These are phyloP conservation scores for Helicocarpus griseus DNA, from an alignment of 2,329 filamentous ascomycete species.

Conservation along the genomic window DNA sequence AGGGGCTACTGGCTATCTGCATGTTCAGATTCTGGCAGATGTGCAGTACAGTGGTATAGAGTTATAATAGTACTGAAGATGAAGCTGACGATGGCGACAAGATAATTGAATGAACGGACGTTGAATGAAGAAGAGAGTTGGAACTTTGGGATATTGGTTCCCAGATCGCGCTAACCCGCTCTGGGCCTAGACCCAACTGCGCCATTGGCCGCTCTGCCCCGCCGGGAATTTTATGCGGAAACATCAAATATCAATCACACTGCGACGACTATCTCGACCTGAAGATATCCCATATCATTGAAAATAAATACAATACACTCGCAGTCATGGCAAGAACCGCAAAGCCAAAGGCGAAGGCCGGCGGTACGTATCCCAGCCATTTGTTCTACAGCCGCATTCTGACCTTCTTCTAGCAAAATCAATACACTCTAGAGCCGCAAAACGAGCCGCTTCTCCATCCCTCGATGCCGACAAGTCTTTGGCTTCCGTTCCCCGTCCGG, in stretches of 20 bases:
- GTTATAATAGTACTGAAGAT: not conserved
- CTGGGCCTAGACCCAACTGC: not conserved
- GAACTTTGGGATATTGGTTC: not conserved
- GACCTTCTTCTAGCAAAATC: slow-evolving; percentile 36
- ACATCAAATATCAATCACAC: not conserved
- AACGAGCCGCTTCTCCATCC: slow-evolving; percentile 47
- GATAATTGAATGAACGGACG: too few species aligned
- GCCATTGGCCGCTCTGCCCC: not conserved
- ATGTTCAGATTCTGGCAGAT: not conserved
- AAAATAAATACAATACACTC: not conserved
- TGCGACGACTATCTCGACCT: too few species aligned
- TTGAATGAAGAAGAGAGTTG: not conserved
- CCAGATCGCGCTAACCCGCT: not conserved
- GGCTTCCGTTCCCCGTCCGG: slow-evolving; percentile 32
- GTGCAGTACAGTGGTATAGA: not conserved
- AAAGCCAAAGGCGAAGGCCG: slow-evolving; percentile 22
- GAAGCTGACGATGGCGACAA: not conserved
- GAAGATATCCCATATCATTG: too few species aligned
- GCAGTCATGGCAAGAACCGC: slow-evolving; percentile 29
- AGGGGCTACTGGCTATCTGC: not conserved
- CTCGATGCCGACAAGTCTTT: slow-evolving; percentile 44
- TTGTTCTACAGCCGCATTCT: slow-evolving; percentile 2
- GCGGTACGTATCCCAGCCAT: slow-evolving; percentile 10
- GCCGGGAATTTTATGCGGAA: not conserved
- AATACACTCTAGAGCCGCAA: slow-evolving; percentile 49